A percentile compares a stretch with the other conserved stretches of the same genome.
Conservation (phyloP, 495 filamentous ascomycete species). For the Penicillium simplicissimum region DNA sequence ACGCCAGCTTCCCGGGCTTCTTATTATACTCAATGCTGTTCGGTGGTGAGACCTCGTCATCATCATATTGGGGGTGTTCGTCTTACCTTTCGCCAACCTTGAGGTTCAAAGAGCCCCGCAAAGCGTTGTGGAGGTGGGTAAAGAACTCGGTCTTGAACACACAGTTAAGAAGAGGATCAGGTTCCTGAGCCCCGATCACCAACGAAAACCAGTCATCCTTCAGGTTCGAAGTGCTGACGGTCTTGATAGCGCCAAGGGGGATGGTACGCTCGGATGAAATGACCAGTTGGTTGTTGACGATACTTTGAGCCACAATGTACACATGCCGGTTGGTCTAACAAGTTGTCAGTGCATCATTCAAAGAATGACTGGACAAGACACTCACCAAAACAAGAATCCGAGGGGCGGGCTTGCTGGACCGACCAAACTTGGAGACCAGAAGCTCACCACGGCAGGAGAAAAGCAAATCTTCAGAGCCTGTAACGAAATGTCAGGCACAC, state of each 20-base stretch:
- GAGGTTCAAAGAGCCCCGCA: constrained; percentile 77
- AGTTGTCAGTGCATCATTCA: constrained; percentile 12
- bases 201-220: constrained; percentile 98
- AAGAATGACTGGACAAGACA: constrained; percentile 5
- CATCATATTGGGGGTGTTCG: too few relatives aligned
- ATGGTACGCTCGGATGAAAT: constrained; percentile 81
- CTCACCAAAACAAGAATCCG: constrained; percentile 76
- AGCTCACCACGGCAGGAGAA: constrained; percentile 92
- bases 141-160: constrained; percentile 97
- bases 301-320: constrained; percentile 80
- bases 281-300: constrained; percentile 77
- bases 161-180: constrained; percentile 89
- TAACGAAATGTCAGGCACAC: constrained; percentile 17
- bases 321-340: constrained; percentile 73
- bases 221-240: constrained; percentile 71
- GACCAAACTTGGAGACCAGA: constrained; percentile 88
- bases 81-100: constrained; percentile 64
- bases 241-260: constrained; percentile 83
- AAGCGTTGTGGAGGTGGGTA: constrained; percentile 75
- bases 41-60: constrained; percentile 26
- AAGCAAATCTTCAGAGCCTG: constrained; percentile 67
- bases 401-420: constrained; percentile 89
- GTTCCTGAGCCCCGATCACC: constrained; percentile 84
- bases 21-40: constrained; percentile 88
- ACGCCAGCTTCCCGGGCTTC: constrained; percentile 90